Evolutionary conservation across 2,329 filamentous ascomycete species (phyloP).

Genomic region (Parascedosporium putredinis): DNA sequence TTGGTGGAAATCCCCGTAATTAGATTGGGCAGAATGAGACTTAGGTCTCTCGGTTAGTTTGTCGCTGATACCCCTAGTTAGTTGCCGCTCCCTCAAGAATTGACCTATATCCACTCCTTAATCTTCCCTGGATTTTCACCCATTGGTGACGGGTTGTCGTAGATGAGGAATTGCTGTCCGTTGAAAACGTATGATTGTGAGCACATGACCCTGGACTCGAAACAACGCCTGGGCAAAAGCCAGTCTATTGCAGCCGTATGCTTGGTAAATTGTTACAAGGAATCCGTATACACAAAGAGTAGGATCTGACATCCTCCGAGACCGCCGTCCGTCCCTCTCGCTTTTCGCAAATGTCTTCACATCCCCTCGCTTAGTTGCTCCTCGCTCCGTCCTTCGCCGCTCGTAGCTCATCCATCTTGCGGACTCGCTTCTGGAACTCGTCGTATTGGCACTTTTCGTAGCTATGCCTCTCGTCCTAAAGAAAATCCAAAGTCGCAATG

Average conservation of each 20-base stretch:
- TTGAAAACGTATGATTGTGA: too few species aligned
- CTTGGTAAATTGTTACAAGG: background rate
- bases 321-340: background rate
- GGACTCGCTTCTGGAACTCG: constrained; percentile 96
- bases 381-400: constrained; percentile 73
- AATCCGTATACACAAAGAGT: background rate
- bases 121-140: too few species aligned
- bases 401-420: constrained; percentile 95
- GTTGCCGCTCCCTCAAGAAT: background rate
- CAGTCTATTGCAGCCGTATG: background rate
- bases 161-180: too few species aligned
- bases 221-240: background rate
- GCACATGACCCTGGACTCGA: too few species aligned
- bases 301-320: background rate
- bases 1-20: too few species aligned
- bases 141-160: too few species aligned
- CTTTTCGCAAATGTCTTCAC: too few species aligned
- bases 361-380: constrained; percentile 55
- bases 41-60: background rate
- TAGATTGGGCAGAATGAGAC: background rate
- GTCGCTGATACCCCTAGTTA: background rate
- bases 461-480: constrained; percentile 83
- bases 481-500: too few species aligned
- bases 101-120: background rate
- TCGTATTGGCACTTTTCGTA: constrained; percentile 99